Conservation (phyloP, 176 grass and related monocot genomes). For the Hsuehochloa calcarea region DNA sequence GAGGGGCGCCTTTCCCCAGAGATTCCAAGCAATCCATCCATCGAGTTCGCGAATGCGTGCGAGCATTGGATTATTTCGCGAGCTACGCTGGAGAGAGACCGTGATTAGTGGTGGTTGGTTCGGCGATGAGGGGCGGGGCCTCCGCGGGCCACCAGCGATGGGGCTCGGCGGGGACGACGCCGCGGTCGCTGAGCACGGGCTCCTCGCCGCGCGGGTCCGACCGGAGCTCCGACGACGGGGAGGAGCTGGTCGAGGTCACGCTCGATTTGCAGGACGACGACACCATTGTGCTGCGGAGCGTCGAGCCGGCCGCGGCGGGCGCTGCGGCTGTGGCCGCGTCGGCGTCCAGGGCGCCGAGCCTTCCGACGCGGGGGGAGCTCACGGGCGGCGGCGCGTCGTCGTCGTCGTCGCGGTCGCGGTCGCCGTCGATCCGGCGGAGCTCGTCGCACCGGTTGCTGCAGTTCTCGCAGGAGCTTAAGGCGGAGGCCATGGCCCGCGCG, state of each 20-base stretch:
- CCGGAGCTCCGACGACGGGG: slow-evolving; percentile 54
- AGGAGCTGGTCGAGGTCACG: slow-evolving; percentile 99
- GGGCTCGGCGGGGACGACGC: slow-evolving; percentile 56
- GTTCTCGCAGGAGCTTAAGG: slow-evolving; percentile 87
- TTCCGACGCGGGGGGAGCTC: slow-evolving; percentile 28
- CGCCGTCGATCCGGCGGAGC: slow-evolving; percentile 79
- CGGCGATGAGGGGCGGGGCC: slow-evolving; percentile 46
- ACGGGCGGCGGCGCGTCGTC: slow-evolving; percentile 24
- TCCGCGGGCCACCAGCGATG: slow-evolving; percentile 39
- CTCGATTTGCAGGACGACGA: slow-evolving; percentile 94
- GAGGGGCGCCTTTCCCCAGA: slow-evolving; percentile 15
- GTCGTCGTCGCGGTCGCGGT: slow-evolving; percentile 48
- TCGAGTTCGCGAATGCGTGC: neutral
- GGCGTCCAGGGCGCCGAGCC: slow-evolving; percentile 42
- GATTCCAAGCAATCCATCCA: slow-evolving; percentile 26
- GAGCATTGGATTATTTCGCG: slow-evolving; percentile 27
- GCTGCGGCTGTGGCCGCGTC: neutral
- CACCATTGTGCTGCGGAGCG: slow-evolving; percentile 90
- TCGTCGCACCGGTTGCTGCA: slow-evolving; percentile 83
- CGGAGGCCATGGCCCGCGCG: slow-evolving; percentile 77
- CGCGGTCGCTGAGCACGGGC: slow-evolving; percentile 51
- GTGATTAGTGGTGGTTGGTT: neutral
- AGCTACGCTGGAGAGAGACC: neutral
- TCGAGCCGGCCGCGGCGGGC: slow-evolving; percentile 64
- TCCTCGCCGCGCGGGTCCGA: slow-evolving; percentile 67